Base-by-base conservation (phyloP, 371 early-diverging fungal genomes). In the Apophysomyces elegans region DNA sequence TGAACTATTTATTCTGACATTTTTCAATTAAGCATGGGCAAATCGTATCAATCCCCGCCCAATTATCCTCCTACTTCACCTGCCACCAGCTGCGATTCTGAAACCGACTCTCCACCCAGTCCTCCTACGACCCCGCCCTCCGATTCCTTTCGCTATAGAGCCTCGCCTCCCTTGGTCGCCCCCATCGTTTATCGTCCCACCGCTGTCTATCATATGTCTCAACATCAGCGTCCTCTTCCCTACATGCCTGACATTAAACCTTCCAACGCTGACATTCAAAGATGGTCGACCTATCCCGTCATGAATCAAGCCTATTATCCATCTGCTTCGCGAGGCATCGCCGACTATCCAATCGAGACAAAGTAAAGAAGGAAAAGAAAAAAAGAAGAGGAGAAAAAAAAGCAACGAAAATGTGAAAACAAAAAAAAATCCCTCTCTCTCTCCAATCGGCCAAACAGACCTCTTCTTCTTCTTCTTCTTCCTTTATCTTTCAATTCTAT, bases 21-120 rank as follows among this genome's bases (percentile, higher is more conserved):
- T 50, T 47, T 50, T 47, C 21, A 9, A 56, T 58, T 44, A 45
- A 45, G 65, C 59, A 56, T 36, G 47, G 61, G 59, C 61, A 63
- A 62, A 63, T 67, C 64, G 37, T 66, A 63, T 69, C 70, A 63
- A 58, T 69, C 72, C 58, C 67, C 73, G 63, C 54, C 64, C 37
- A 54, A 16, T 47, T 61, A 61, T 32, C 36, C 44, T 36, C 50
- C 37, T 36, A 65, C 41, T 26, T 69, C 69, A 45, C 69, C 65
- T 37, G 50, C 39, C 47, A 61, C 70, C 14, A 72, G 65, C 62
- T 76, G 75, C 59, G 77, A 77, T 57, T 77, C 77, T 14, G 77
- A 77, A 59, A 47, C 67, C 7, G 78, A 78, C 43, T 73, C 78
- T 39, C 78, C 78, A 32, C 35, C 44, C 26, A 69, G 66, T 59